Conservation (phyloP, 768 basidiomycete species). For the Pluteus cervinus region DNA sequence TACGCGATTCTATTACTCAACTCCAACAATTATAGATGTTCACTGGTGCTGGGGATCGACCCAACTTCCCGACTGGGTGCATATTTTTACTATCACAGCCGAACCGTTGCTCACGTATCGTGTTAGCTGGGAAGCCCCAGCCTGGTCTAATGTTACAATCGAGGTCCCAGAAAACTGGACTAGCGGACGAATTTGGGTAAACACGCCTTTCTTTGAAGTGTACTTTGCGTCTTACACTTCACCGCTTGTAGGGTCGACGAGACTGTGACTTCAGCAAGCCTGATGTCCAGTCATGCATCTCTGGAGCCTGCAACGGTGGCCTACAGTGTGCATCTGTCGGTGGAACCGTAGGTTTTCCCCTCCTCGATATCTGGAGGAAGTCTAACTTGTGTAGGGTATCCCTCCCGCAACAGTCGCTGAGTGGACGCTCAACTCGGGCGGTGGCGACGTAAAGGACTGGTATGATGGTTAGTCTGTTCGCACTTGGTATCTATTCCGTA, state of each 20-base stretch:
- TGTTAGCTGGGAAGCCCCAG: conserved; percentile 34
- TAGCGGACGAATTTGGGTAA: conserved; percentile 51
- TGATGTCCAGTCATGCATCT: conserved; percentile 53
- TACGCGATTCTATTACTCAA: too few relatives aligned
- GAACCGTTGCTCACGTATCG: neutral
- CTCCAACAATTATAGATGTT: conserved; percentile 36
- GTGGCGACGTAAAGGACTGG: conserved; percentile 42
- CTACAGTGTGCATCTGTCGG: conserved; percentile 51
- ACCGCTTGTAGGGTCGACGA: conserved; percentile 46
- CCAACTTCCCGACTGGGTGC: conserved; percentile 42
- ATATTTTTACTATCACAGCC: conserved; percentile 7
- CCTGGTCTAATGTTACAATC: conserved; percentile 36
- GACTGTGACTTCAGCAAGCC: conserved; percentile 57
- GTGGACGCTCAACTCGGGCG: conserved; percentile 45
- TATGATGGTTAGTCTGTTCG: conserved; percentile 60
- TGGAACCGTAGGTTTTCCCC: conserved; percentile 40
- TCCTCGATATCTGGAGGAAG: too few relatives aligned
- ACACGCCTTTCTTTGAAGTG: neutral
- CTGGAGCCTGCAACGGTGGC: conserved; percentile 68
- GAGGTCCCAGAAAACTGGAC: conserved; percentile 60
- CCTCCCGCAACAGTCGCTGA: conserved; percentile 68
- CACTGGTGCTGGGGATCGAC: conserved; percentile 52
- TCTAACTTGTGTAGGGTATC: too few relatives aligned
- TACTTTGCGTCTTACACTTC: conserved; percentile 1
- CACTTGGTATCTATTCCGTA: too few relatives aligned